A percentile compares a stretch with the other conserved stretches of the same genome.
phyloP scores from a whole-genome alignment of 345 rosid species.

The Eucalyptus viminalis region DNA sequence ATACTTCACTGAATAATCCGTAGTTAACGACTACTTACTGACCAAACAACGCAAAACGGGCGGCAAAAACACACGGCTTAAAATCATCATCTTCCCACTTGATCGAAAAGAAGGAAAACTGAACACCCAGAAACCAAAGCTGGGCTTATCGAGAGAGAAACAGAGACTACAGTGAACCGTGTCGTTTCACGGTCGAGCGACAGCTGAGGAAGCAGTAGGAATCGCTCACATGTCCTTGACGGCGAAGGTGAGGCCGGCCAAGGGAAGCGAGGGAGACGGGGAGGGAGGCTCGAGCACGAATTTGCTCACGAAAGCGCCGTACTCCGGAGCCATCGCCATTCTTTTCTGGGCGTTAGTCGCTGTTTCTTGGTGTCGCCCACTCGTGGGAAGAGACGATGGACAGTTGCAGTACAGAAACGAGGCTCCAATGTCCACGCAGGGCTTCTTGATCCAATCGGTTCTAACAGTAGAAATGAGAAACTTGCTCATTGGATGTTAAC shows the following conservation, averaged over 20 bases:
- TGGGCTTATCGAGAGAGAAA: neutral
- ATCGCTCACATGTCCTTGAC: slow-evolving; percentile 71
- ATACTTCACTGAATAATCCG: neutral
- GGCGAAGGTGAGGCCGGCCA: slow-evolving; percentile 63
- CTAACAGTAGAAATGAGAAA: neutral
- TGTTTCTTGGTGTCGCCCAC: neutral
- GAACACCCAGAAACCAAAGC: neutral
- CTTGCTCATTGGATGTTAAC: neutral
- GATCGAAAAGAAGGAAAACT: neutral
- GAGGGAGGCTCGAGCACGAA: slow-evolving; percentile 30
- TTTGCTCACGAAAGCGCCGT: slow-evolving; percentile 85
- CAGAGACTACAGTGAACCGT: neutral
- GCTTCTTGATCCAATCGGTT: neutral
- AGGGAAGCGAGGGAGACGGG: slow-evolving; percentile 34
- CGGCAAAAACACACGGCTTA: neutral
- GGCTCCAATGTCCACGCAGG: neutral
- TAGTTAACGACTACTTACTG: neutral
- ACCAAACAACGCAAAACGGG: neutral
- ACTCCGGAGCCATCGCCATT: slow-evolving; percentile 44
- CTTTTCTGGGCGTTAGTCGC: neutral
- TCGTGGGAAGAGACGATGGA: neutral
- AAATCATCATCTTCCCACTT: neutral
- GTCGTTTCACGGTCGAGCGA: neutral
- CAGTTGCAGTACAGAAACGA: neutral
- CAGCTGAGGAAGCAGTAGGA: neutral